Conservation (phyloP, 768 basidiomycete genomes). For the Boletus speciosus region DNA sequence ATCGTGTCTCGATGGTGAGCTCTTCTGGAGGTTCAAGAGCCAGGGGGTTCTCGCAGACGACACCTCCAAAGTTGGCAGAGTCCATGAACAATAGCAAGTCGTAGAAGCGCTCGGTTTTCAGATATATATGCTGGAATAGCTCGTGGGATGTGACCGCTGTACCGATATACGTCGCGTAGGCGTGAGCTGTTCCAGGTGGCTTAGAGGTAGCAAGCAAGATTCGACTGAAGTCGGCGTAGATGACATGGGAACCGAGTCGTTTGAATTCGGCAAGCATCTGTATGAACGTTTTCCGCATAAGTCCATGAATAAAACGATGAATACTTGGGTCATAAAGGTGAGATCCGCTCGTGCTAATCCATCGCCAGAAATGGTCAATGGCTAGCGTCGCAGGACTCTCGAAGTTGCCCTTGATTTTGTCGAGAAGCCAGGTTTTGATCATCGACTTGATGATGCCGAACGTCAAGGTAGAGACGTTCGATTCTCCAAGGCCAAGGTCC, state of each 20-base stretch:
- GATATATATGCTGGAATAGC: slow-evolving; percentile 88
- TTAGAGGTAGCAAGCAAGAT: slow-evolving; percentile 92
- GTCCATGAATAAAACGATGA: slow-evolving; percentile 87
- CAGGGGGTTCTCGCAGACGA: slow-evolving; percentile 78
- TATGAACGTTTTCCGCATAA: slow-evolving; percentile 98
- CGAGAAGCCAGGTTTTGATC: slow-evolving; percentile 88
- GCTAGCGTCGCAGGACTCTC: slow-evolving; percentile 64
- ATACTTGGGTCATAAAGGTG: slow-evolving; percentile 90
- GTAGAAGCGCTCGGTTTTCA: slow-evolving; percentile 85
- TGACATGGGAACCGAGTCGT: slow-evolving; percentile 86
- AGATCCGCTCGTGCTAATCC: slow-evolving; percentile 84
- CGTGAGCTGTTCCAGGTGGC: slow-evolving; percentile 91
- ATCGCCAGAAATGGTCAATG: slow-evolving; percentile 96
- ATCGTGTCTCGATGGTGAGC: slow-evolving; percentile 75
- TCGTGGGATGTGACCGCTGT: slow-evolving; percentile 93
- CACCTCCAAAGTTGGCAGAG: slow-evolving; percentile 83
- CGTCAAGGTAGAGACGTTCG: slow-evolving; percentile 80
- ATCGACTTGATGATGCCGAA: slow-evolving; percentile 83
- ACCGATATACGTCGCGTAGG: slow-evolving; percentile 93
- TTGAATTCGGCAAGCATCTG: slow-evolving; percentile 96
- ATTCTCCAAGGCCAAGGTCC: slow-evolving; percentile 83
- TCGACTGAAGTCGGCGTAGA: slow-evolving; percentile 90
- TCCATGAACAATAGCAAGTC: slow-evolving; percentile 97
- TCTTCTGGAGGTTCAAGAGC: slow-evolving; percentile 67
- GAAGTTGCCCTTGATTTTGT: slow-evolving; percentile 69